Conservation (phyloP, 805 yeast species). For the Vanderwaltozyma tropicalis region DNA sequence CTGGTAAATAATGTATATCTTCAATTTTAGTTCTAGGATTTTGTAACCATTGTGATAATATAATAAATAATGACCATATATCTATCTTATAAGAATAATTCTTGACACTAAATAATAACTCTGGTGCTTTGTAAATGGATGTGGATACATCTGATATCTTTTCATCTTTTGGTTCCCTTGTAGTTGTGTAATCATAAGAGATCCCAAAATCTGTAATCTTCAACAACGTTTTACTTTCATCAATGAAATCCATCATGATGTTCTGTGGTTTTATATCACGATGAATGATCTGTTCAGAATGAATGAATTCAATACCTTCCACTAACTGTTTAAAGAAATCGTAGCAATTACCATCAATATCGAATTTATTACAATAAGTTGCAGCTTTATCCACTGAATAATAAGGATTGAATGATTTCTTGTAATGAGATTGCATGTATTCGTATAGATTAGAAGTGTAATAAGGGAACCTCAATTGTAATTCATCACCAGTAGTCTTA, state of each 20-base stretch:
- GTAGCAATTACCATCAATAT: conserved; percentile 8
- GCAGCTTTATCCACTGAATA: conserved; percentile 2
- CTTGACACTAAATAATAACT: conserved; percentile 49
- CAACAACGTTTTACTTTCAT: conserved; percentile 32
- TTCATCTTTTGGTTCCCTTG: conserved; percentile 15
- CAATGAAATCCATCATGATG: conserved; percentile 28
- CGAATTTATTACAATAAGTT: conserved; percentile 11
- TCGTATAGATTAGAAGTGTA: conserved; percentile 13
- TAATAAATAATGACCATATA: conserved; percentile 61
- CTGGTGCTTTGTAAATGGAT: conserved; percentile 67
- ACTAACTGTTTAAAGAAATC: conserved; percentile 62
- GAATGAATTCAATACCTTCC: conserved; percentile 69
- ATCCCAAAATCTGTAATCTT: conserved; percentile 64
- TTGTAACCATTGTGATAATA: conserved; percentile 44
- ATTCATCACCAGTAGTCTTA: conserved; percentile 7
- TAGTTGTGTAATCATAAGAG: conserved; percentile 33
- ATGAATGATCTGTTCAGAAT: conserved; percentile 83
- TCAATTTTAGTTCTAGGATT: conserved; percentile 10
- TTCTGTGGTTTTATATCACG: conserved; percentile 92
- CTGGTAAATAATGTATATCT: conserved; percentile 12
- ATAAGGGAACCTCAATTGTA: conserved; percentile 13
- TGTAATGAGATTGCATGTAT: conserved; percentile 12
- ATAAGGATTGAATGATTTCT: conserved; percentile 14
- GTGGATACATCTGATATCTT: conserved; percentile 49
- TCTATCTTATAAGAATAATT: conserved; percentile 50